phyloP scores from a whole-genome alignment of 768 basidiomycete genomes.

The Boletus fagicola region DNA sequence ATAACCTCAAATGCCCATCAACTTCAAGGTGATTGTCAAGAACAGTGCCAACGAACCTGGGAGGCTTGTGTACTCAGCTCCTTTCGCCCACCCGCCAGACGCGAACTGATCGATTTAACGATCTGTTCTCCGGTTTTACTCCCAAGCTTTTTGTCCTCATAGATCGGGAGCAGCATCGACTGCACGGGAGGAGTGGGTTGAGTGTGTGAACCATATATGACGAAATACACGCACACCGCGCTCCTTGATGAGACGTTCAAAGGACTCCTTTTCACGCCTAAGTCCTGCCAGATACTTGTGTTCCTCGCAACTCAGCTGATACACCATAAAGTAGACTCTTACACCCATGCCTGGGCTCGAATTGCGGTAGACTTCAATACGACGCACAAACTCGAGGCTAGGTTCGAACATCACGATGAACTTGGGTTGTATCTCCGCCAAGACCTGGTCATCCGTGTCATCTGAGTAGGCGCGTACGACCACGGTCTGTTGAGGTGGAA shows the following conservation, averaged over 20 bases:
- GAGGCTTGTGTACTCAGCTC: constrained; percentile 64
- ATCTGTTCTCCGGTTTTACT: constrained; percentile 48
- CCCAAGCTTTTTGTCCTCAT: constrained; percentile 54
- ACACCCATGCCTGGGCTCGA: constrained; percentile 80
- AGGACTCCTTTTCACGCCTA: constrained; percentile 89
- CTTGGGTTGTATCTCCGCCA: constrained; percentile 83
- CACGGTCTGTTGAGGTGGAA: constrained; percentile 76
- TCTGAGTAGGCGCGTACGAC: constrained; percentile 87
- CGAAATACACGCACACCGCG: constrained; percentile 63
- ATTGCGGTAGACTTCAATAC: constrained; percentile 90
- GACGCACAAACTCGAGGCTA: constrained; percentile 85
- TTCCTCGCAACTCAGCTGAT: constrained; percentile 89
- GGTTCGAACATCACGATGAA: constrained; percentile 98
- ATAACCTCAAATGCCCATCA: constrained; percentile 61
- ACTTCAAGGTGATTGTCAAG: background rate
- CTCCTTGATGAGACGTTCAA: constrained; percentile 90
- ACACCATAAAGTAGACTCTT: constrained; percentile 95
- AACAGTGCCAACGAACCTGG: constrained; percentile 38
- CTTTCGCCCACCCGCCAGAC: constrained; percentile 83
- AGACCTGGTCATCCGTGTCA: constrained; percentile 86
- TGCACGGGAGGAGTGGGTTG: constrained; percentile 29
- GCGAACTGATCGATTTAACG: constrained; percentile 78
- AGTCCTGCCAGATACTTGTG: constrained; percentile 91
- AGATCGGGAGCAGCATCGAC: constrained; percentile 88
- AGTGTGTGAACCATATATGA: background rate